Conservation (phyloP, 2,329 filamentous ascomycete genomes). For the Trematosphaeria pertusa region DNA sequence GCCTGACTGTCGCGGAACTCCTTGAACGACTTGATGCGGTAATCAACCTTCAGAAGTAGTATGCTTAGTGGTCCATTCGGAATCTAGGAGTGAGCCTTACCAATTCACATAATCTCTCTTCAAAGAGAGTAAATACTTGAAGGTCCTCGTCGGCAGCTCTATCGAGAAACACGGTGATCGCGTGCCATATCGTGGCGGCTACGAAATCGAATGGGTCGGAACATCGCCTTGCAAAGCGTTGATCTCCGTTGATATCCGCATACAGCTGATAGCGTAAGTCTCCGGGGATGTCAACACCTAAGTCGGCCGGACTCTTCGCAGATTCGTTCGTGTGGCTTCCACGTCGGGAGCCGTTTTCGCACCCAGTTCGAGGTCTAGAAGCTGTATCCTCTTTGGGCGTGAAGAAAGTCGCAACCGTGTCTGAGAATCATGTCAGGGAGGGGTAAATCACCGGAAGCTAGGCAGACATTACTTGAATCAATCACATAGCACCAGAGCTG, state of each 20-base stretch:
- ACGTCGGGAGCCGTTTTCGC: too few relatives aligned
- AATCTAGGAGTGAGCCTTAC: slow-evolving; percentile 49
- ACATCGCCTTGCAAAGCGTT: slow-evolving; percentile 62
- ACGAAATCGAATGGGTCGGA: slow-evolving; percentile 69
- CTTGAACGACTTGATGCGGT: slow-evolving; percentile 68
- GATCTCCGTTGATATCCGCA: slow-evolving; percentile 69
- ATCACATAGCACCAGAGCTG: slow-evolving; percentile 66
- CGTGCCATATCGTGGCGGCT: slow-evolving; percentile 67
- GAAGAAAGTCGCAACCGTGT: slow-evolving; percentile 62
- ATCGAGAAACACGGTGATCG: slow-evolving; percentile 68
- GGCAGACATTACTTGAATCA: slow-evolving; percentile 28
- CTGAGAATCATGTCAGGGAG: neutral
- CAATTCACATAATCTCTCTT: slow-evolving; percentile 69
- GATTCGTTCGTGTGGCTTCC: too few relatives aligned
- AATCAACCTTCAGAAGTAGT: slow-evolving; percentile 54
- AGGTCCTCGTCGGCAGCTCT: slow-evolving; percentile 66
- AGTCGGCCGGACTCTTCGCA: too few relatives aligned
- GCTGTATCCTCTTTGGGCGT: slow-evolving; percentile 32
- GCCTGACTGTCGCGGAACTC: slow-evolving; percentile 64
- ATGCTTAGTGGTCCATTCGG: too few relatives aligned
- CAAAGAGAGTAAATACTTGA: slow-evolving; percentile 70
- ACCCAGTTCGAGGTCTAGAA: too few relatives aligned
- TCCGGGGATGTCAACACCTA: slow-evolving; percentile 38
- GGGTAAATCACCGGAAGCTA: too few relatives aligned
- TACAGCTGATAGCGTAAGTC: slow-evolving; percentile 70